Evolutionary conservation across 2,329 filamentous ascomycete species (phyloP).

Genomic region (Lasiodiplodia theobromae): DNA sequence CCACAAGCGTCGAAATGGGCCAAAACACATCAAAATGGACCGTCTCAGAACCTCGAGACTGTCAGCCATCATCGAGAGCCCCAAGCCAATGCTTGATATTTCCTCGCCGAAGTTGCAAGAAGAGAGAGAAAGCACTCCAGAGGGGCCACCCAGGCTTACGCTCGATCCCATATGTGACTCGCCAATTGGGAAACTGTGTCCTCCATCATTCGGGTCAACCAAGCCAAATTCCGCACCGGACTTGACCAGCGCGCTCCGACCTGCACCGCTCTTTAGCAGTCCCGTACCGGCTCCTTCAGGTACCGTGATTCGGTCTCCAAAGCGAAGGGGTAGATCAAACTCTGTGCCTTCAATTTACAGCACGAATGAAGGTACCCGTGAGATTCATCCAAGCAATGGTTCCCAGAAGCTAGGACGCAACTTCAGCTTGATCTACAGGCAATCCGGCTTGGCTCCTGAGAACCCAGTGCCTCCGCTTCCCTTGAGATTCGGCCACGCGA

Average conservation of each 20-base stretch:
- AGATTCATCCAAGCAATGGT: constrained; percentile 32
- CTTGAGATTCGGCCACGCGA: constrained; percentile 38
- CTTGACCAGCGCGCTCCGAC: not conserved
- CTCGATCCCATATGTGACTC: not conserved
- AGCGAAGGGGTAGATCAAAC: constrained; percentile 16
- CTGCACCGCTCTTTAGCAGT: constrained; percentile 2
- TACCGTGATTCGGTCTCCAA: constrained; percentile 22
- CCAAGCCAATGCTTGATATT: constrained; percentile 14
- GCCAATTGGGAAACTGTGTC: constrained; percentile 5
- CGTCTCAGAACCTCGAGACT: constrained; percentile 32
- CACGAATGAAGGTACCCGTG: constrained; percentile 20
- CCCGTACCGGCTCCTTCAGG: constrained; percentile 3
- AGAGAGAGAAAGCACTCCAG: not conserved
- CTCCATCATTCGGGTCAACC: constrained; percentile 2
- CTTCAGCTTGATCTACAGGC: constrained; percentile 29
- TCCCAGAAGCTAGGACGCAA: constrained; percentile 34
- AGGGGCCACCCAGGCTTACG: not conserved
- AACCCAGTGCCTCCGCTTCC: constrained; percentile 54
- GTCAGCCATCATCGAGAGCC: constrained; percentile 35
- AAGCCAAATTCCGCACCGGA: constrained; percentile 26
- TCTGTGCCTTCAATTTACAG: constrained; percentile 26
- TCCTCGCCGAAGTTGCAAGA: constrained; percentile 1
- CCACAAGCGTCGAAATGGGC: constrained; percentile 10
- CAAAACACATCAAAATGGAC: constrained; percentile 29
- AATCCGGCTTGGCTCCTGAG: constrained; percentile 48